phyloP scores from a whole-genome alignment of 1,284 basidiomycete genomes.

The Boletus austroedulis region DNA sequence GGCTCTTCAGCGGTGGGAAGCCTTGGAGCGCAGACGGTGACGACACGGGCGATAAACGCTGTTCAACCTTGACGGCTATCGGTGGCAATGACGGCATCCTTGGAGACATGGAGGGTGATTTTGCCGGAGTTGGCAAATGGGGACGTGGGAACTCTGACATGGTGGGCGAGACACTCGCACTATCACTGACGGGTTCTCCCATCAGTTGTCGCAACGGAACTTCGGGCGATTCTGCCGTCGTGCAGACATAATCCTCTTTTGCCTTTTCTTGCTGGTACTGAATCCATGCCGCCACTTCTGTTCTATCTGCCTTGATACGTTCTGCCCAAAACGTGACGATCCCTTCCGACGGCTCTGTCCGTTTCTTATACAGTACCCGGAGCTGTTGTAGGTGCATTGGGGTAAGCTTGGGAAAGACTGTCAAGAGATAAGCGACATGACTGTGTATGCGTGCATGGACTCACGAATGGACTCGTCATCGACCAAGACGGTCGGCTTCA shows the following conservation, averaged over 20 bases:
- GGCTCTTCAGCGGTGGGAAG: constrained; percentile 5
- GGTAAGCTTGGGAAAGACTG: constrained; percentile 32
- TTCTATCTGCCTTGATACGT: constrained; percentile 21
- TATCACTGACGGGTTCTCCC: neutral
- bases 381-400: constrained; percentile 26
- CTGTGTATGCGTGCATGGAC: neutral
- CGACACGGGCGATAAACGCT: constrained; percentile 6
- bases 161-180: constrained; percentile 23
- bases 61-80: constrained; percentile 31
- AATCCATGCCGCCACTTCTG: constrained; percentile 28
- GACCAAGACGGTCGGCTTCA: neutral
- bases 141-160: constrained; percentile 13
- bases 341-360: constrained; percentile 17
- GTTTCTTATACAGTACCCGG: constrained; percentile 18
- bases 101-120: constrained; percentile 18
- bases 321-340: constrained; percentile 30
- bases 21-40: neutral
- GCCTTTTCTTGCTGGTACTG: constrained; percentile 32
- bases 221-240: constrained; percentile 12
- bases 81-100: constrained; percentile 30
- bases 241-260: neutral
- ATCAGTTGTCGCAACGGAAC: neutral
- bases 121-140: constrained; percentile 31
- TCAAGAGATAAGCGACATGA: neutral
- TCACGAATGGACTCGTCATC: constrained; percentile 31